phyloP scores from a whole-genome alignment of 352 stramenopile genomes.

The Peronospora farinosa region DNA sequence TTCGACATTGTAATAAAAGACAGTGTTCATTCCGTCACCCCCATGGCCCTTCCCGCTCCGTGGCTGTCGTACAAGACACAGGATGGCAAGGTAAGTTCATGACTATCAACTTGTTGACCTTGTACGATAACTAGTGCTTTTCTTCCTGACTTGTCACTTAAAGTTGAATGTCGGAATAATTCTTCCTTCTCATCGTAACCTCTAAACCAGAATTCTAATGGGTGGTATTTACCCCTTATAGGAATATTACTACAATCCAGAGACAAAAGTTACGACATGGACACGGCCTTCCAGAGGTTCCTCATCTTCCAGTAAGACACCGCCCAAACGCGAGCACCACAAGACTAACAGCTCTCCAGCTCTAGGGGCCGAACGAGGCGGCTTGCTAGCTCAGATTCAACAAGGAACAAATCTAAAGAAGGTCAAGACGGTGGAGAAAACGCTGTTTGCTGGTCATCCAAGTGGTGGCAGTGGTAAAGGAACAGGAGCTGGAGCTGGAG shows the following conservation, averaged over 20 bases:
- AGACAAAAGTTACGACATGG: constrained; percentile 86
- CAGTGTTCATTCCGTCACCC: no score
- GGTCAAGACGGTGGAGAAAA: constrained; percentile 65
- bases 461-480: constrained; percentile 6
- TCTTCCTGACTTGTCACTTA: no score
- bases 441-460: constrained; percentile 39
- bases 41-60: constrained; percentile 72
- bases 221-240: constrained; percentile 12
- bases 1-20: no score
- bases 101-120: no score
- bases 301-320: constrained; percentile 25
- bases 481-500: background rate
- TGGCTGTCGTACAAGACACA: constrained; percentile 85
- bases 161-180: no score
- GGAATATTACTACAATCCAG: constrained; percentile 89
- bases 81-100: constrained; percentile 63
- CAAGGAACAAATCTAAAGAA: constrained; percentile 72
- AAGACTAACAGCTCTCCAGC: constrained; percentile 24
- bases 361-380: constrained; percentile 38
- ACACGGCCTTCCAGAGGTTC: constrained; percentile 39
- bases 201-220: no score
- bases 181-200: no score
- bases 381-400: constrained; percentile 66
- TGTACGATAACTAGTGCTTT: no score
- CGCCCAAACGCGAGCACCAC: constrained; percentile 36